These are phyloP conservation scores for Fusarium veterinarium DNA, from an alignment of 2,329 filamentous ascomycete species.

Conservation along the genomic window DNA sequence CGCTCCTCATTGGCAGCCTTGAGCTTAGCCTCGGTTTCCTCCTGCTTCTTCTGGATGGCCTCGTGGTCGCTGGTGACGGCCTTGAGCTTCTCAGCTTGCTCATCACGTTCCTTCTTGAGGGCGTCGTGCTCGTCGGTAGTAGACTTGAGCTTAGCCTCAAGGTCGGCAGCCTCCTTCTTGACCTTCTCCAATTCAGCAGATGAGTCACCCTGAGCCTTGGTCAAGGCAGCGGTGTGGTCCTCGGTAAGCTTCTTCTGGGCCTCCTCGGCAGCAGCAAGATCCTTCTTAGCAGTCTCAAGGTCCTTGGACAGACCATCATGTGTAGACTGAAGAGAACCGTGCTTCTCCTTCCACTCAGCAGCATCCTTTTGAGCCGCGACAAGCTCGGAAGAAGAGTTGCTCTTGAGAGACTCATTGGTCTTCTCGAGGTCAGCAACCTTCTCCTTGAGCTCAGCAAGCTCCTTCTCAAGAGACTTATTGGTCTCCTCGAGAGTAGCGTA, in stretches of 20 bases:
- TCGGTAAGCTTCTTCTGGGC: slow-evolving; percentile 43
- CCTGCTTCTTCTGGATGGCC: slow-evolving; percentile 33
- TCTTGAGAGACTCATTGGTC: slow-evolving; percentile 43
- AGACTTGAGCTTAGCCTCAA: slow-evolving; percentile 45
- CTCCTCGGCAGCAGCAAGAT: slow-evolving; percentile 41
- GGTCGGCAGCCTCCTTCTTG: slow-evolving; percentile 29
- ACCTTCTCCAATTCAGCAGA: slow-evolving; percentile 36
- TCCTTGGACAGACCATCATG: slow-evolving; percentile 43
- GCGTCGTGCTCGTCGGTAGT: slow-evolving; percentile 36
- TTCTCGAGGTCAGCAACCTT: slow-evolving; percentile 46
- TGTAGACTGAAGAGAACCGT: slow-evolving; percentile 36
- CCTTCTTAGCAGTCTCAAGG: slow-evolving; percentile 48
- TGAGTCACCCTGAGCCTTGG: slow-evolving; percentile 42
- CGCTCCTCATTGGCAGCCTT: slow-evolving; percentile 44
- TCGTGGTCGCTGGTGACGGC: slow-evolving; percentile 28
- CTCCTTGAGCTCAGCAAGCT: slow-evolving; percentile 46
- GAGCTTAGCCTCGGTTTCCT: slow-evolving; percentile 42
- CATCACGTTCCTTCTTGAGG: slow-evolving; percentile 38
- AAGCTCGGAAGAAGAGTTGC: slow-evolving; percentile 49
- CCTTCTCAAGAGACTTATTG: slow-evolving; percentile 40
- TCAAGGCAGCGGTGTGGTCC: slow-evolving; percentile 34
- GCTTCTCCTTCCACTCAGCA: slow-evolving; percentile 46
- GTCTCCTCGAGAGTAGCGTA: slow-evolving; percentile 47
- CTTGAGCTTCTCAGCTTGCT: slow-evolving; percentile 38
- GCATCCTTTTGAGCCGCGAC: slow-evolving; percentile 47